Conservation (phyloP, 148 eudicot species). For the Rhododendron griersonianum region DNA sequence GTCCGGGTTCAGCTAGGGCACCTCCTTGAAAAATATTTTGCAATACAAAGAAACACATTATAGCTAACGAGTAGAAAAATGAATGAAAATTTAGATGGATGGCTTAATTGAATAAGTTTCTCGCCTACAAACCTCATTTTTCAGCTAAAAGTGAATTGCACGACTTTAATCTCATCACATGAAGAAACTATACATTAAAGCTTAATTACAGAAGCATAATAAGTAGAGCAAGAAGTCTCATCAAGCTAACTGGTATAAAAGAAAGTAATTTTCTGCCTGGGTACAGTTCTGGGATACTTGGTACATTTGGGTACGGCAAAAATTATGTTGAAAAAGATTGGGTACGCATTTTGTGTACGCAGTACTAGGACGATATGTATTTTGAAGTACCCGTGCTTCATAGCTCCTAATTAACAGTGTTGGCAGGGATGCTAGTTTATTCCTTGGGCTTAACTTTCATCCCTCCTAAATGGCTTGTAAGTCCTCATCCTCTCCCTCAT, state of each 20-base stretch:
- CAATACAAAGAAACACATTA: background rate
- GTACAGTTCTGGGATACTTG: too few relatives aligned
- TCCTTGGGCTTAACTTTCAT: background rate
- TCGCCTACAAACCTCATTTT: background rate
- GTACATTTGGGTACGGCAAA: too few relatives aligned
- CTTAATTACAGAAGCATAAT: background rate
- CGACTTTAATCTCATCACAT: background rate
- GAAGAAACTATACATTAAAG: background rate
- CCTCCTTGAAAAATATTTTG: background rate
- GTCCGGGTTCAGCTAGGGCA: background rate
- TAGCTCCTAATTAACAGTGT: background rate
- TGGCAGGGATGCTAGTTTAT: background rate
- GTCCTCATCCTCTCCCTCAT: background rate
- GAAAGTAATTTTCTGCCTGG: too few relatives aligned
- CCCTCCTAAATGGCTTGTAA: background rate
- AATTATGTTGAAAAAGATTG: too few relatives aligned
- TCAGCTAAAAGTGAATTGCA: background rate
- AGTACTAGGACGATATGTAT: too few relatives aligned
- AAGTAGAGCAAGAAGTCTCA: background rate
- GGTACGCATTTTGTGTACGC: too few relatives aligned
- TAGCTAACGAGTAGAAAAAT: background rate
- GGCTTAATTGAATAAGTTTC: background rate
- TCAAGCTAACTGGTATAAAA: too few relatives aligned
- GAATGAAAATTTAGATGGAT: background rate
- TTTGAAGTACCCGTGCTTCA: too few relatives aligned